These are phyloP conservation scores for Cucurbita moschata DNA, from an alignment of 306 rosid species.

Conservation along the genomic window DNA sequence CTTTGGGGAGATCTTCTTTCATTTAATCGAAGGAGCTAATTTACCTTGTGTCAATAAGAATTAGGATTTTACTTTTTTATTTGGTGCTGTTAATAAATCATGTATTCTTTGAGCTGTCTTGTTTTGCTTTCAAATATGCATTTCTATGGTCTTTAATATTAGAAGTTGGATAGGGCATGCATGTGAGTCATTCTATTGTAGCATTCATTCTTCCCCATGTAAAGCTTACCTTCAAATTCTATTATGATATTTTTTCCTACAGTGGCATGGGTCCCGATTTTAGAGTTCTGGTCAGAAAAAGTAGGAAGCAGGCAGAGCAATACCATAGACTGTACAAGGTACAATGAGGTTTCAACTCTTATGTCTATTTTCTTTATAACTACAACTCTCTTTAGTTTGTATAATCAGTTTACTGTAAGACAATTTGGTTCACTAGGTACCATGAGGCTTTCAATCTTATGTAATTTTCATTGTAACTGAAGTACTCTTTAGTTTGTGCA, in stretches of 20 bases:
- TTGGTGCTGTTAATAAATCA: background rate
- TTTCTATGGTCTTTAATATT: background rate
- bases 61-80: background rate
- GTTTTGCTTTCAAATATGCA: background rate
- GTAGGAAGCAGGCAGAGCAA: slow-evolving; percentile 95
- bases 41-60: background rate
- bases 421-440: slow-evolving; percentile 40
- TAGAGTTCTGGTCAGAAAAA: slow-evolving; percentile 83
- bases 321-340: slow-evolving; percentile 83
- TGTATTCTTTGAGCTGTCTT: background rate
- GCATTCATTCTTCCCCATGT: background rate
- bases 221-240: background rate
- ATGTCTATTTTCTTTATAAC: background rate
- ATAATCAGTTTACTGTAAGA: background rate
- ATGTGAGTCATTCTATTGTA: background rate
- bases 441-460: background rate
- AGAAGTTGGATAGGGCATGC: background rate
- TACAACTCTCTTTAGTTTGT: background rate
- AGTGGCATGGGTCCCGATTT: slow-evolving; percentile 99
- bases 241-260: slow-evolving; percentile 1
- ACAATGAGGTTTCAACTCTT: background rate
- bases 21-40: background rate
- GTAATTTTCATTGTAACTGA: slow-evolving; percentile 2
- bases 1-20: background rate
- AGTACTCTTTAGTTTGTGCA: background rate